Percentiles rank a stretch among this genome's conserved stretches.
These are phyloP conservation scores for Juglanconis sp. DNA, from an alignment of 2,329 filamentous ascomycete genomes.

Conservation along the genomic window DNA sequence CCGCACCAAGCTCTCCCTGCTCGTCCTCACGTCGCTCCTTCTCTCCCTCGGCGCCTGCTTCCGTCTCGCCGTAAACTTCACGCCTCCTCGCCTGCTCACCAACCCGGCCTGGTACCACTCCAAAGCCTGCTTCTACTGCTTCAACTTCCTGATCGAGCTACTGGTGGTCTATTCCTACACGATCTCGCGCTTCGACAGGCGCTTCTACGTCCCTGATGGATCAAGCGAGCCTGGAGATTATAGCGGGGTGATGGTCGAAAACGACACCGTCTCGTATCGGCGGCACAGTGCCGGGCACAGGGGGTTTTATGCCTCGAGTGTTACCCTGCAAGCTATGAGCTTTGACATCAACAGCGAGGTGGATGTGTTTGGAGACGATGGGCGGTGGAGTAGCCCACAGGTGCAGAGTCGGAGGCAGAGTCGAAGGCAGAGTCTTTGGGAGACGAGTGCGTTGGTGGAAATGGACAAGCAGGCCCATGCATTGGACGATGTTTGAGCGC, in stretches of 20 bases:
- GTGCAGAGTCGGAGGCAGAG: neutral
- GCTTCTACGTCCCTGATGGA: conserved; percentile 55
- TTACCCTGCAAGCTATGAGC: neutral
- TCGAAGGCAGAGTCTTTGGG: conserved; percentile 12
- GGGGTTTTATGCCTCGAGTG: neutral
- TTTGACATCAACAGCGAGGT: conserved; percentile 22
- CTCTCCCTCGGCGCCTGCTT: conserved; percentile 69
- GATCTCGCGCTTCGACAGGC: conserved; percentile 65
- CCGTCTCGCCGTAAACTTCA: conserved; percentile 58
- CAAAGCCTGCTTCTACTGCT: conserved; percentile 73
- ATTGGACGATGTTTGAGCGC: neutral
- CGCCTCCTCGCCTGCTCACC: conserved; percentile 39
- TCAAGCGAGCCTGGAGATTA: conserved; percentile 19
- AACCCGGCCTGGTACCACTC: conserved; percentile 67
- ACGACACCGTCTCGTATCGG: neutral
- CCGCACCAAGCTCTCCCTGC: conserved; percentile 62
- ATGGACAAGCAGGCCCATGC: neutral
- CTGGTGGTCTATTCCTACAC: conserved; percentile 66
- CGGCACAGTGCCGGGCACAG: neutral
- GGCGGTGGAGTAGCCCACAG: neutral
- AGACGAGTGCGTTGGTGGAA: conserved; percentile 11
- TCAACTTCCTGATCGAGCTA: conserved; percentile 75
- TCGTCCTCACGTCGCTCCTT: conserved; percentile 56
- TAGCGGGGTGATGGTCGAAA: neutral
- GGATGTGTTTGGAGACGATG: conserved; percentile 22